Evolutionary conservation across 768 basidiomycete genomes (phyloP), one percentile per base, ranked within the genome.

Genomic region (Podaxis sp.): DNA sequence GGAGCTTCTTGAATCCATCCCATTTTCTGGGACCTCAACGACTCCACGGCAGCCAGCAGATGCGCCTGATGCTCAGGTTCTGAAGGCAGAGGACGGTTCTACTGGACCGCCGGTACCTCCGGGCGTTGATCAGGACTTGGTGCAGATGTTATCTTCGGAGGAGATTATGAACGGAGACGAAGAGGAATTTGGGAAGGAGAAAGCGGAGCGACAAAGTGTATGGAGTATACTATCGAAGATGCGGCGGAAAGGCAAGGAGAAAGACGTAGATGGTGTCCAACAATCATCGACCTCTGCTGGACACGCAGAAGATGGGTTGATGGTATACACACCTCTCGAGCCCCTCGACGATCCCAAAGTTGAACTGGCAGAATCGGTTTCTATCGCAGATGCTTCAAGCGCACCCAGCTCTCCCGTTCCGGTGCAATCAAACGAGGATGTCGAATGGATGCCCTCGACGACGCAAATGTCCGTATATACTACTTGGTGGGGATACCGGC

Each of bases 401-500:
- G 26, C 5, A 46, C 28, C 40, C 2, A 33, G 26, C 19, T 57
- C 48, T 30, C 52, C 33, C 54, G 68, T 70, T 57, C 67, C 68
- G 48, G 66, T 75, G 57, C 26, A 63, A 13, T 63, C 71, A 51
- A 63, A 67, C 36, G 73, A 75, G 56, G 75, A 74, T 62, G 79
- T 66, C 61, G 70, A 78, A 38, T 93, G 91, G 90, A 77, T 90
- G 19, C 92, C 92, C 2, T 92, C 90, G 2, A 80, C 82, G 11
- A 88, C 87, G 8, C 84, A 91, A 63, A 74, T 94, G 30, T 92
- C 91, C 8, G 72, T 93, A 5, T 81, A 92, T 67, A 85, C 87
- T 2, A 83, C 84, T 61, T 94, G 92, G 92, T 84, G 90, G 87
- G 92, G 91, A 3, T 93, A 89, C 68, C 79, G 90, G 44, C 74